A percentile compares a stretch with the other conserved stretches of the same genome.
Conservation (phyloP, 148 eudicot genomes). For the Vaccinium vitisidaea region DNA sequence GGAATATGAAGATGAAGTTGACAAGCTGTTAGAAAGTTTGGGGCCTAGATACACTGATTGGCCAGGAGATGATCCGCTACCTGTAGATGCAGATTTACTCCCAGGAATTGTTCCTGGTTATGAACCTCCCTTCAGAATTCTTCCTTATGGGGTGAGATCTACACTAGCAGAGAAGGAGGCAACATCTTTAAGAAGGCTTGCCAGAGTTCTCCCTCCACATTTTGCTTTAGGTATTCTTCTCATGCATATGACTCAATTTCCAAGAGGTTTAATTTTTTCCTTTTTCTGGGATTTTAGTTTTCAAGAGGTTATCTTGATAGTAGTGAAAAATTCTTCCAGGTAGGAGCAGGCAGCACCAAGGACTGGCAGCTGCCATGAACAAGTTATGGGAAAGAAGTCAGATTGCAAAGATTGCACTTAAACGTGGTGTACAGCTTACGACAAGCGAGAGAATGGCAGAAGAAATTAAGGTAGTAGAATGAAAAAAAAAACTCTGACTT, state of each 20-base stretch:
- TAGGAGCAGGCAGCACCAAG: slow-evolving; percentile 93
- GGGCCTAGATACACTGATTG: slow-evolving; percentile 90
- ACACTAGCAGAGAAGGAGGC: slow-evolving; percentile 71
- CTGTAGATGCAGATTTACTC: slow-evolving; percentile 94
- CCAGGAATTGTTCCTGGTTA: slow-evolving; percentile 68
- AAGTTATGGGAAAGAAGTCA: slow-evolving; percentile 94
- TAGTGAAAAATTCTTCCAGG: slow-evolving; percentile 46
- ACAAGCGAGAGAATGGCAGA: slow-evolving; percentile 99
- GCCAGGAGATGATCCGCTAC: slow-evolving; percentile 87
- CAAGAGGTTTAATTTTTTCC: background rate
- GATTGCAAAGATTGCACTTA: slow-evolving; percentile 85
- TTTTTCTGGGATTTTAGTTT: background rate
- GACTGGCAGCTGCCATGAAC: slow-evolving; percentile 80
- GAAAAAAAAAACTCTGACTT: background rate
- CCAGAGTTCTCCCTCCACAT: slow-evolving; percentile 91
- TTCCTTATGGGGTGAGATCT: slow-evolving; percentile 84
- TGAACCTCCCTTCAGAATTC: slow-evolving; percentile 83
- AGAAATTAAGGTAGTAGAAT: slow-evolving; percentile 70
- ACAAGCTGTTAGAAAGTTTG: slow-evolving; percentile 66
- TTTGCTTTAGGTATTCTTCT: slow-evolving; percentile 75
- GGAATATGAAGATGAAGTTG: slow-evolving; percentile 87
- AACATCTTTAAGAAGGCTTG: slow-evolving; percentile 79
- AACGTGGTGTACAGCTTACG: slow-evolving; percentile 95
- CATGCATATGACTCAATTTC: background rate
- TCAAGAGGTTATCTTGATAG: slow-evolving; percentile 2